A percentile compares a stretch with the other conserved stretches of the same genome.
phyloP scores from a whole-genome alignment of 176 grass and related monocot genomes.

The Poa annua region DNA sequence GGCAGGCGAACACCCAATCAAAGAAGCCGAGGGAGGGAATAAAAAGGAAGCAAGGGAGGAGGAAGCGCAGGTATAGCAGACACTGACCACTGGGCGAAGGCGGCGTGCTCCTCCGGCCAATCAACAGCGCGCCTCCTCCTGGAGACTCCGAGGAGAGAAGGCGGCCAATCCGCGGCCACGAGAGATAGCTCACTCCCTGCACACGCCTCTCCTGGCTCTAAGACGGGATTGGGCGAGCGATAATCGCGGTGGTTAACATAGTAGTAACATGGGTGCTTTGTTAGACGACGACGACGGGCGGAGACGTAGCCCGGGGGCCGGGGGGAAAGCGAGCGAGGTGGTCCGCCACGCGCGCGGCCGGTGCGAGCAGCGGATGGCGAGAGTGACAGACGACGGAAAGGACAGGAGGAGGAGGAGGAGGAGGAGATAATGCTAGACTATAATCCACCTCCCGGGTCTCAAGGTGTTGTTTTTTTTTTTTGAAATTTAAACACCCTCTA shows the following conservation, averaged over 20 bases:
- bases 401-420: not conserved
- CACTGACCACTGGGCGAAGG: constrained; percentile 45
- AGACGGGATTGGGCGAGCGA: constrained; percentile 38
- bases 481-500: too few relatives aligned
- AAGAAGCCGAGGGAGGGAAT: not conserved
- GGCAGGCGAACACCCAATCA: constrained; percentile 41
- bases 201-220: not conserved
- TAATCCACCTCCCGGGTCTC: too few relatives aligned
- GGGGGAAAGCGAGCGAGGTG: constrained; percentile 13
- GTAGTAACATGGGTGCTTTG: not conserved
- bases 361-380: not conserved
- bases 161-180: constrained; percentile 39
- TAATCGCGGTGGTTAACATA: not conserved
- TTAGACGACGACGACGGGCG: not conserved
- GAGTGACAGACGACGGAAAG: not conserved
- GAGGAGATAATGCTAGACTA: constrained; percentile 29
- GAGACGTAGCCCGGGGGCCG: not conserved
- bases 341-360: constrained; percentile 32
- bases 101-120: constrained; percentile 36
- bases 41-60: not conserved
- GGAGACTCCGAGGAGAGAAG: constrained; percentile 16
- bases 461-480: too few relatives aligned
- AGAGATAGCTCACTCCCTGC: not conserved
- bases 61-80: not conserved
- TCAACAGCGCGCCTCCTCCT: constrained; percentile 44